Evolutionary conservation across 306 rosid genomes (phyloP).

Genomic region (Comarum palustre): DNA sequence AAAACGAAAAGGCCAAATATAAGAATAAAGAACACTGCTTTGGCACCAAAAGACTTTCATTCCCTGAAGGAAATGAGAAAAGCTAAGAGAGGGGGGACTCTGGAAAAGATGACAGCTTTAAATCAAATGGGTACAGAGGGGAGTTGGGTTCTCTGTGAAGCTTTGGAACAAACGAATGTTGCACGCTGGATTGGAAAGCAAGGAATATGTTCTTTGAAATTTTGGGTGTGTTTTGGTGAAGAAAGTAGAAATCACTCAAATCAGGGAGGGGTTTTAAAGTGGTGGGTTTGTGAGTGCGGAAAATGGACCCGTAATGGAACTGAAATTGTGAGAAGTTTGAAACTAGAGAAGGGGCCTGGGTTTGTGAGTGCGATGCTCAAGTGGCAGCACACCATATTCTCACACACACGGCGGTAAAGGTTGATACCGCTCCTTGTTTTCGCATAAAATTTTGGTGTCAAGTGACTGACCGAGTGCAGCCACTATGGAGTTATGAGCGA

Average conservation of each 20-base stretch:
- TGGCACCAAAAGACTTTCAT: constrained; percentile 10
- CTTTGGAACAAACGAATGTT: constrained; percentile 16
- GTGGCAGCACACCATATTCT: not conserved
- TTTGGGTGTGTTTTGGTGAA: not conserved
- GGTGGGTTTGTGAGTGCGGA: not conserved
- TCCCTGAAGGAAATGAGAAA: not conserved
- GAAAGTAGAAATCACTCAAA: not conserved
- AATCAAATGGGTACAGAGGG: constrained; percentile 22
- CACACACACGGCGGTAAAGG: not conserved
- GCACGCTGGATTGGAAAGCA: constrained; percentile 21
- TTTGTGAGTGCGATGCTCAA: not conserved
- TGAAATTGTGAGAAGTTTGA: not conserved
- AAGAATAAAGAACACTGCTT: constrained; percentile 23
- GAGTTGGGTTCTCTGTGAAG: constrained; percentile 17
- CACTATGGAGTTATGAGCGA: no score
- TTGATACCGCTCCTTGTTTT: not conserved
- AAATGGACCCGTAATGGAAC: not conserved
- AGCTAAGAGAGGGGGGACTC: not conserved
- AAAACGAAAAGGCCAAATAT: not conserved
- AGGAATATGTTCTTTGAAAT: constrained; percentile 27
- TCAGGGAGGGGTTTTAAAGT: not conserved
- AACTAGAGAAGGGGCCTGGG: not conserved
- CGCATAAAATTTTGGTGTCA: no score
- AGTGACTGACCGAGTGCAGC: no score
- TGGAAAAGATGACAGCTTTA: constrained; percentile 14